Evolutionary conservation across 148 eudicot genomes (phyloP).

Genomic region (Polygonum maritimum): DNA sequence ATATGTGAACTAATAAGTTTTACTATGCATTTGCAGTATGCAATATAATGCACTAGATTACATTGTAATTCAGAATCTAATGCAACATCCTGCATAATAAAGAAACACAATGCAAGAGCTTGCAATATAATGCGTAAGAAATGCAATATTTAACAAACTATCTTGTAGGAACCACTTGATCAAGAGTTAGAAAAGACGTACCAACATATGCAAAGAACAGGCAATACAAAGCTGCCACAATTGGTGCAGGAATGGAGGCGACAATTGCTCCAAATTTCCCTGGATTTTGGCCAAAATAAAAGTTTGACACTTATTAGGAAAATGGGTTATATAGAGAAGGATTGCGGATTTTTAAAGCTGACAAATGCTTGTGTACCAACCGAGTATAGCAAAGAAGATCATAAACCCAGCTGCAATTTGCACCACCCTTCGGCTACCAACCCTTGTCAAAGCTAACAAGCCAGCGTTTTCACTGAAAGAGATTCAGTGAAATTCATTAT

Average conservation of each 20-base stretch:
- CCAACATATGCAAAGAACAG: slow-evolving; percentile 92
- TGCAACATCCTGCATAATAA: too few species aligned
- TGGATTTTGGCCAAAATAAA: slow-evolving; percentile 13
- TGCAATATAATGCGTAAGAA: too few species aligned
- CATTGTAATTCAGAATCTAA: too few species aligned
- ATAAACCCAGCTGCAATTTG: slow-evolving; percentile 91
- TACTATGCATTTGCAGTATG: too few species aligned
- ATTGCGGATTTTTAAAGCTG: slow-evolving; percentile 1
- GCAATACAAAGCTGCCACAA: slow-evolving; percentile 81
- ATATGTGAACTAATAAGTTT: neutral
- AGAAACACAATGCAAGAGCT: too few species aligned
- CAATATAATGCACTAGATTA: too few species aligned
- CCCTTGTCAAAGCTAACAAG: slow-evolving; percentile 77
- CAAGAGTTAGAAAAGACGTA: slow-evolving; percentile 18
- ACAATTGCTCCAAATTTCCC: slow-evolving; percentile 94
- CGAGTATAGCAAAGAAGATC: slow-evolving; percentile 93
- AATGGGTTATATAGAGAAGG: neutral
- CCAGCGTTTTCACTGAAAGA: slow-evolving; percentile 85
- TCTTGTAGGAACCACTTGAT: neutral
- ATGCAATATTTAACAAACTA: neutral
- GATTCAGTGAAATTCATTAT: neutral
- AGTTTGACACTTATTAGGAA: neutral
- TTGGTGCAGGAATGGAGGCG: slow-evolving; percentile 87
- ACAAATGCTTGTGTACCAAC: slow-evolving; percentile 20
- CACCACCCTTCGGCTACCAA: slow-evolving; percentile 90